Evolutionary conservation across 2,329 filamentous ascomycete genomes (phyloP), one percentile per base, ranked within the genome.

Genomic region (Epichloe coenophiala): DNA sequence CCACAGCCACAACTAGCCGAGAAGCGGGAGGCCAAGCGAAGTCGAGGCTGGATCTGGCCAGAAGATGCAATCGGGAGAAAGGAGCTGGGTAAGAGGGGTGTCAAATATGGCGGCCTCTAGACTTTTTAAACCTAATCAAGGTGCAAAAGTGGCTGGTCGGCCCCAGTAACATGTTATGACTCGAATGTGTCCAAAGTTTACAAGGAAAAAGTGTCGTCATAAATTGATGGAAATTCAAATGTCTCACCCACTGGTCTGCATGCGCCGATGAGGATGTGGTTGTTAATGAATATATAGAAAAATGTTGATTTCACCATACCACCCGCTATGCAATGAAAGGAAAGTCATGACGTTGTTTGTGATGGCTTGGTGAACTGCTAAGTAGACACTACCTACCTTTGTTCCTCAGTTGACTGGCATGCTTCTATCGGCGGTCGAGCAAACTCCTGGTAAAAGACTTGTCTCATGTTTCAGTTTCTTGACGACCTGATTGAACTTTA

Each of bases 1-100:
- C 84, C 86, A 9, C 80, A 73, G 69, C 81, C 80, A 47, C 86
- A 82, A 71, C 73, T 79, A 58, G 83, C 75, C 35, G 84, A 86
- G 77, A 93, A 86, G 81, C 71, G 80, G 52, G 83, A 86, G 67
- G 82, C 84, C 19, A 89, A 88, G 77, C 69, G 84, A 21, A 74
- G 78, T 2, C 69, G 86, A 33, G 86, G 85, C 0, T 90, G 86
- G 86, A 77, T 88, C 1, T 76, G 81, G 68, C 86, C 86, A 1
- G 84, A 89, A 60, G 86, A 89, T 59, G 73, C 81, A 3, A 72
- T 89, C 11, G 81, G 81, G 8, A 74, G 84, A 59, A 82, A 86
- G 68, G 85, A 90, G 69, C 72, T 84, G 48, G 83, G 81, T 5
- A 81, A 79, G 71, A 71, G 80, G 51, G 80, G 80, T 15, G 78